Evolutionary conservation across 306 rosid genomes (phyloP), one percentile per base, ranked within the genome.

Genomic region (Oxytropis ochrocephala): DNA sequence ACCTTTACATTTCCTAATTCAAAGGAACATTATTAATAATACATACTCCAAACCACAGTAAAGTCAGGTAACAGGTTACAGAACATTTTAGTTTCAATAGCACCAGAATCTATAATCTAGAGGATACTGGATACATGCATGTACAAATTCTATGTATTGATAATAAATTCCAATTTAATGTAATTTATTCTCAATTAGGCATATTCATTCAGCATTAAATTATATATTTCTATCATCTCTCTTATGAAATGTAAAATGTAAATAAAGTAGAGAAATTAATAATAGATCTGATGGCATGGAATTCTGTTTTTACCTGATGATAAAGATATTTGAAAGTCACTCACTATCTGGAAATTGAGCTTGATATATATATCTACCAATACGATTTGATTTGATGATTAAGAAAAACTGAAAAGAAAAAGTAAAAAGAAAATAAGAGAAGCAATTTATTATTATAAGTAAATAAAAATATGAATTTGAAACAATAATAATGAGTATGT

Each of bases 301-400:
- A n/a, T 43, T 35, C 8, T 8, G 36, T 19, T 39, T 56, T 14
- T 11, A 13, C 14, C 33, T 6, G 58, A 33, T 33, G 39, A 47
- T 12, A 43, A 29, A 52, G 29, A 68, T 11, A 11, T 10, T 50
- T 9, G 21, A 41, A 55, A 51, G 8, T 11, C 21, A 46, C 11
- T 44, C 5, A 58, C 2, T 74, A 78, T 80, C 83, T 82, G 81
- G 61, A 46, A 70, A 60, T 53, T 44, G 44, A 75, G 47, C 39
- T 71, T 57, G 70, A 43, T 67, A 30, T 24, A 24, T 21, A n/a
- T 2, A 21, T 47, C 24, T 48, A 24, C 61, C 64, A 0, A 65
- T 36, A 32, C 27, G 33, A 74, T 69, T 74, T 62, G 81, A n/a
- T n/a, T n/a, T n/a, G n/a, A n/a, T n/a, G n/a, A 59, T 59, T 43